A percentile compares a stretch with the other conserved stretches of the same genome.
These are phyloP conservation scores for Vachellia collinsii DNA, from an alignment of 306 rosid species.

Conservation along the genomic window DNA sequence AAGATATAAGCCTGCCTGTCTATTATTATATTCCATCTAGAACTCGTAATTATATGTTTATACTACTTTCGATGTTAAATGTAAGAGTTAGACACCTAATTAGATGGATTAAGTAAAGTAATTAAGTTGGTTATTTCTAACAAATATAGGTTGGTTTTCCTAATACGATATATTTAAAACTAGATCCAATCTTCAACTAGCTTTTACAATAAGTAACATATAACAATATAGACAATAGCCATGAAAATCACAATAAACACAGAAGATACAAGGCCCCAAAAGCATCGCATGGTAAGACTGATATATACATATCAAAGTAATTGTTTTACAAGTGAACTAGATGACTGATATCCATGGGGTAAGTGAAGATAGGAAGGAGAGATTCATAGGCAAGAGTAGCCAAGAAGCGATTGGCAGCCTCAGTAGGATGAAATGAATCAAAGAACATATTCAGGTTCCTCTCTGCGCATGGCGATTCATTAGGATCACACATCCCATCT, in stretches of 20 bases:
- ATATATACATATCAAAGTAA: background rate
- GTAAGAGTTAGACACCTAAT: no score
- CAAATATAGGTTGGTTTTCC: no score
- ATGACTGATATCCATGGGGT: constrained; percentile 44
- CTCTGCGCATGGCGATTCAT: constrained; percentile 28
- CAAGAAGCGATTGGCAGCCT: constrained; percentile 12
- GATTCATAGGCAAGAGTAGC: constrained; percentile 33
- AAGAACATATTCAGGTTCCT: constrained; percentile 36
- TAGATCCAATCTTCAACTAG: no score
- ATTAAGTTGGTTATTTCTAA: no score
- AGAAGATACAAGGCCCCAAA: background rate
- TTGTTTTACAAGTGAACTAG: constrained; percentile 29
- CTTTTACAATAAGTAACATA: no score
- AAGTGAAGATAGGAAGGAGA: constrained; percentile 8
- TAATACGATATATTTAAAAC: no score
- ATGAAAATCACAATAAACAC: background rate
- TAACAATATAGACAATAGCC: background rate
- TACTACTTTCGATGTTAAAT: no score
- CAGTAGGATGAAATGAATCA: constrained; percentile 53
- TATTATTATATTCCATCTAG: background rate
- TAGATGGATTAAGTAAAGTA: no score
- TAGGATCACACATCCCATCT: constrained; percentile 35
- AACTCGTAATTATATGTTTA: background rate
- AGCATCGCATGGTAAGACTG: background rate
- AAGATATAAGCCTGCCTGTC: background rate